phyloP scores from a whole-genome alignment of 2,329 filamentous ascomycete species.

The Colletotrichum magnum region DNA sequence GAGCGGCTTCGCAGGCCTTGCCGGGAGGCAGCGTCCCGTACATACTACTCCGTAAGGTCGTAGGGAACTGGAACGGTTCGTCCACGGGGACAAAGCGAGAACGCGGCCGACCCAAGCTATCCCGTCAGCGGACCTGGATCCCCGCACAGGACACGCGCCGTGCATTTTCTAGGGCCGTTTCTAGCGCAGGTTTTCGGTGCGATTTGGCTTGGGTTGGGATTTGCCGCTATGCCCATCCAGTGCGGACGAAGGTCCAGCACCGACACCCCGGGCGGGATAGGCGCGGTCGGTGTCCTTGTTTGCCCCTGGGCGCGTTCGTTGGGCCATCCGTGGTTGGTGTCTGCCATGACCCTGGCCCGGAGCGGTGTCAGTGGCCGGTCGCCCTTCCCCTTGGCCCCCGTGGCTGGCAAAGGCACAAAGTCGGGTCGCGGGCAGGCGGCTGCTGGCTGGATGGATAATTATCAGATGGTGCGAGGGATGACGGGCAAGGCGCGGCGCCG shows the following conservation, averaged over 20 bases:
- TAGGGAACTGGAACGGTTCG: conserved; percentile 10
- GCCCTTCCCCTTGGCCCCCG: neutral
- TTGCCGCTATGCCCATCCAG: conserved; percentile 9
- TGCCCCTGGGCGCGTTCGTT: conserved; percentile 22
- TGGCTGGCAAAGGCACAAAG: conserved; percentile 9
- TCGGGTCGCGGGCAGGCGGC: conserved; percentile 6
- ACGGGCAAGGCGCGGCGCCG: conserved; percentile 20
- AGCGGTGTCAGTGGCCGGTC: conserved; percentile 17
- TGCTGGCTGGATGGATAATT: conserved; percentile 13
- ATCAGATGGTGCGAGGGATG: conserved; percentile 18
- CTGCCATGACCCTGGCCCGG: conserved; percentile 21
- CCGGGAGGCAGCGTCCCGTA: too few species aligned
- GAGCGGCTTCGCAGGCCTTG: neutral
- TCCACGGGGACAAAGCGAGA: conserved; percentile 36
- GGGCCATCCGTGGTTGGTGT: conserved; percentile 31
- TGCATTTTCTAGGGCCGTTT: conserved; percentile 39
- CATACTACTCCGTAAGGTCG: neutral
- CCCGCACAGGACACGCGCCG: conserved; percentile 34
- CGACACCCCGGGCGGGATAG: conserved; percentile 18
- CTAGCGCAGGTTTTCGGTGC: conserved; percentile 25
- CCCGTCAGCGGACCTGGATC: conserved; percentile 36
- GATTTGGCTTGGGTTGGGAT: conserved; percentile 25
- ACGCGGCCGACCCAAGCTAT: conserved; percentile 15
- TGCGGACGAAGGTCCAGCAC: neutral
- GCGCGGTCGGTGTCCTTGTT: conserved; percentile 5